These are phyloP conservation scores for Graphiopsis chlorocephala DNA, from an alignment of 2,329 filamentous ascomycete genomes.

Conservation along the genomic window DNA sequence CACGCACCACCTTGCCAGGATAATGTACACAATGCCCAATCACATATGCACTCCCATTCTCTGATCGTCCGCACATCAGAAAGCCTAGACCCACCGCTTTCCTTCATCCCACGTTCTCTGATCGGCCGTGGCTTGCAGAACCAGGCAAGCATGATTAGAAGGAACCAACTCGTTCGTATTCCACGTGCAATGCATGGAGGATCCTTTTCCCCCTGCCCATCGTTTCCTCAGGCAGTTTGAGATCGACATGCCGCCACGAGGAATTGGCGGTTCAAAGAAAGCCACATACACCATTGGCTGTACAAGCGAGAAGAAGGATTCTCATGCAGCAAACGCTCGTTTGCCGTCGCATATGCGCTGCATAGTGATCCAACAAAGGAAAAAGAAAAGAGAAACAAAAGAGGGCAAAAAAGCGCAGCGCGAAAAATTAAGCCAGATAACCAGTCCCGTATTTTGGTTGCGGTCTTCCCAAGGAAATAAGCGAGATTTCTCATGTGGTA, in stretches of 20 bases:
- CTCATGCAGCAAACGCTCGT: neutral
- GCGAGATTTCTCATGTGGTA: conserved; percentile 6
- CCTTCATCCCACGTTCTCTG: neutral
- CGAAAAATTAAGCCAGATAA: neutral
- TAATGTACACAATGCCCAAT: neutral
- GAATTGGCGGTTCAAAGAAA: neutral
- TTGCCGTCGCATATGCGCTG: neutral
- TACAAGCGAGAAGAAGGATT: neutral
- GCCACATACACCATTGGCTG: neutral
- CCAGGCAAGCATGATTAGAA: neutral
- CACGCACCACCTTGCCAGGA: neutral
- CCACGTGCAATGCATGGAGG: conserved; percentile 1
- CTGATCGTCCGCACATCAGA: neutral
- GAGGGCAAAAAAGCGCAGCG: neutral
- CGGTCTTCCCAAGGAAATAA: neutral
- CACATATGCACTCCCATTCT: neutral
- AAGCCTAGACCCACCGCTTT: neutral
- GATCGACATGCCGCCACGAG: conserved; percentile 3
- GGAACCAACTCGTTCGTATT: neutral
- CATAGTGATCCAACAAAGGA: neutral
- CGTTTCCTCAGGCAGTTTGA: conserved; percentile 1
- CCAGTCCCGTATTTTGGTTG: neutral
- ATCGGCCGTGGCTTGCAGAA: conserved; percentile 6
- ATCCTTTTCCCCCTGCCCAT: neutral
- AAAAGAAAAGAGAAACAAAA: neutral